Percentiles rank a stretch among this genome's conserved stretches.
phyloP scores from a whole-genome alignment of 192 early-diverging fungal genomes.

The Linnemannia schmuckeri region DNA sequence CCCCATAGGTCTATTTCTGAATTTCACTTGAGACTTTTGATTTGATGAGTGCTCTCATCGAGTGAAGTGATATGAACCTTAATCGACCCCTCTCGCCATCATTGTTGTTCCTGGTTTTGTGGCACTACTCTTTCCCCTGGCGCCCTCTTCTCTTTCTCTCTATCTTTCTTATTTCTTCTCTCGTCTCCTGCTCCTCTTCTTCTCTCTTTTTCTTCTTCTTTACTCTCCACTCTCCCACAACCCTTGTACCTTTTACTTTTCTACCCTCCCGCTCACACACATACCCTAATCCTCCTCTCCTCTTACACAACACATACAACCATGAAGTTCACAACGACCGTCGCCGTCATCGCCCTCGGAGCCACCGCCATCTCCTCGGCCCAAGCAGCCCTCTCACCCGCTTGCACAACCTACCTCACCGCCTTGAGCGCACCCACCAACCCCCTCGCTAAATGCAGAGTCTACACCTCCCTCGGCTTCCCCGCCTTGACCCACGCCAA shows the following conservation, averaged over 20 bases:
- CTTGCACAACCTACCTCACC: conserved; percentile 18
- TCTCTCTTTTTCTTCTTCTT: not conserved
- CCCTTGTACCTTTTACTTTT: not conserved
- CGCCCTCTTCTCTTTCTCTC: not conserved
- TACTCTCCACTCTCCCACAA: not conserved
- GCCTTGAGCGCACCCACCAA: conserved; percentile 16
- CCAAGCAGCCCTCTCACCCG: conserved; percentile 16
- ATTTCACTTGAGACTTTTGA: not conserved
- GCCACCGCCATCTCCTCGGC: conserved; percentile 15
- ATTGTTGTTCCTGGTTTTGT: not conserved
- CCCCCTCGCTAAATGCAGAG: conserved; percentile 27
- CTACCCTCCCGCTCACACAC: not conserved
- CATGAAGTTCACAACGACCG: conserved; percentile 28
- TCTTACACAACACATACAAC: not conserved
- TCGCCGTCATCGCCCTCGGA: conserved; percentile 13
- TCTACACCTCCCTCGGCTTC: conserved; percentile 40
- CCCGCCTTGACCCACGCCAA: conserved; percentile 20
- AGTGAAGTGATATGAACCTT: not conserved
- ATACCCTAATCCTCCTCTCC: not conserved
- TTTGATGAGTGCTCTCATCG: not conserved
- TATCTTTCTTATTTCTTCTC: not conserved
- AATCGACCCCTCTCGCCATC: not conserved
- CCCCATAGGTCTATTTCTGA: not conserved
- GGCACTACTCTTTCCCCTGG: not conserved
- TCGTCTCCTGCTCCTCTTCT: not conserved